A percentile compares a stretch with the other conserved stretches of the same genome.
These are phyloP conservation scores for Sporothrix inflata DNA, from an alignment of 2,329 filamentous ascomycete species.

Conservation along the genomic window DNA sequence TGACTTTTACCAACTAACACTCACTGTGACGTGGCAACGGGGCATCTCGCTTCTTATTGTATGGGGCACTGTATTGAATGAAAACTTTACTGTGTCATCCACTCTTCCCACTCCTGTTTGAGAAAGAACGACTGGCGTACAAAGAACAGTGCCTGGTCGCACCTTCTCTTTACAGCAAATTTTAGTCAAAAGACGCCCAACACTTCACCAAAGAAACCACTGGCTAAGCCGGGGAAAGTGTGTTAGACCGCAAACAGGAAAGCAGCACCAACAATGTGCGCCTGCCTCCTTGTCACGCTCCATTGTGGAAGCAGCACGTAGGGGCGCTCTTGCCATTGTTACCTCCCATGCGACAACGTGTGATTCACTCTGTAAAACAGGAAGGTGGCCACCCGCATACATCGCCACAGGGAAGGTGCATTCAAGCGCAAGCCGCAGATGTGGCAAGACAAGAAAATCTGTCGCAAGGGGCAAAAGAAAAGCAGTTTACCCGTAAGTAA, in stretches of 20 bases:
- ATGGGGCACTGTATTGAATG: not conserved
- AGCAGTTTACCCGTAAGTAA: conserved; percentile 19
- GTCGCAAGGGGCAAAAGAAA: not conserved
- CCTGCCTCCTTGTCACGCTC: not conserved
- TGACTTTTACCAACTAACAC: not conserved
- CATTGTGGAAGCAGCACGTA: not conserved
- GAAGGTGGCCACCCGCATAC: not conserved
- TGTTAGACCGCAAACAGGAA: conserved; percentile 14
- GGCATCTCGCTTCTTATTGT: not conserved
- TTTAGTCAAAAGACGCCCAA: not conserved
- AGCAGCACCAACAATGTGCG: not conserved
- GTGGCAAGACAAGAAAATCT: not conserved
- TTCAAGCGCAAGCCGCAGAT: not conserved
- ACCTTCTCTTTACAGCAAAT: not conserved
- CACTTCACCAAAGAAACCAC: not conserved
- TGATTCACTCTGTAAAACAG: not conserved
- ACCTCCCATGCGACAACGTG: not conserved
- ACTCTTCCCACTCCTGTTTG: not conserved
- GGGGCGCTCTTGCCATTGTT: conserved; percentile 8
- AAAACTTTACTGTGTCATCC: not conserved
- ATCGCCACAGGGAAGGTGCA: not conserved
- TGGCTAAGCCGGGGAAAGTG: not conserved
- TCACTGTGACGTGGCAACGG: conserved; percentile 6
- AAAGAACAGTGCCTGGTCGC: not conserved
- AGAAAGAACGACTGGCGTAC: not conserved